Evolutionary conservation across 2,329 filamentous ascomycete species (phyloP).

Genomic region (Hymenoscyphus occultus): DNA sequence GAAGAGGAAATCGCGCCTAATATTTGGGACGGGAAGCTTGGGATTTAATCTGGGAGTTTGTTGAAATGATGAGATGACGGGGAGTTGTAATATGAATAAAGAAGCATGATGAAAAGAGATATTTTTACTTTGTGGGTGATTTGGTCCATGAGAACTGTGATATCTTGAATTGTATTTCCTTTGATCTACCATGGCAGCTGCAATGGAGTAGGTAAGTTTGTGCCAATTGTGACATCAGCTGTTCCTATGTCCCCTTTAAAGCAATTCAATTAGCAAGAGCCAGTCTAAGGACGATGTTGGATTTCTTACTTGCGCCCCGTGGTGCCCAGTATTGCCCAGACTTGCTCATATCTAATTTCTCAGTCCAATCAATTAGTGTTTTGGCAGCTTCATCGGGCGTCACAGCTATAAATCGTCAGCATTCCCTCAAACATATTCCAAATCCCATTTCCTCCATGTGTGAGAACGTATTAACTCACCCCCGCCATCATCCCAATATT

Average conservation of each 20-base stretch:
- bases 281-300: neutral
- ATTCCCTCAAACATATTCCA: neutral
- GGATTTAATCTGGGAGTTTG: neutral
- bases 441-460: neutral
- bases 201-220: slow-evolving; percentile 59
- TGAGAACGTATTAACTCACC: slow-evolving; percentile 40
- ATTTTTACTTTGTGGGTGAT: neutral
- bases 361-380: slow-evolving; percentile 59
- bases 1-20: neutral
- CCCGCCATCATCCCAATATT: slow-evolving; percentile 68
- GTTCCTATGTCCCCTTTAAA: slow-evolving; percentile 64
- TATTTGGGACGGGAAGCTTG: neutral
- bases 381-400: slow-evolving; percentile 65
- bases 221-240: slow-evolving; percentile 60
- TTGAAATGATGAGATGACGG: neutral
- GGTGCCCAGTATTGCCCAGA: slow-evolving; percentile 73
- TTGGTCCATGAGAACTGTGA: neutral
- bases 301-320: slow-evolving; percentile 57
- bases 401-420: slow-evolving; percentile 48
- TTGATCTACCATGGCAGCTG: slow-evolving; percentile 59
- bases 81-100: neutral
- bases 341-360: slow-evolving; percentile 60
- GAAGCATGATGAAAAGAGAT: neutral
- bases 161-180: neutral
- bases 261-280: slow-evolving; percentile 1